phyloP scores from a whole-genome alignment of 163 green algal species.

The Scenedesmus sp. region DNA sequence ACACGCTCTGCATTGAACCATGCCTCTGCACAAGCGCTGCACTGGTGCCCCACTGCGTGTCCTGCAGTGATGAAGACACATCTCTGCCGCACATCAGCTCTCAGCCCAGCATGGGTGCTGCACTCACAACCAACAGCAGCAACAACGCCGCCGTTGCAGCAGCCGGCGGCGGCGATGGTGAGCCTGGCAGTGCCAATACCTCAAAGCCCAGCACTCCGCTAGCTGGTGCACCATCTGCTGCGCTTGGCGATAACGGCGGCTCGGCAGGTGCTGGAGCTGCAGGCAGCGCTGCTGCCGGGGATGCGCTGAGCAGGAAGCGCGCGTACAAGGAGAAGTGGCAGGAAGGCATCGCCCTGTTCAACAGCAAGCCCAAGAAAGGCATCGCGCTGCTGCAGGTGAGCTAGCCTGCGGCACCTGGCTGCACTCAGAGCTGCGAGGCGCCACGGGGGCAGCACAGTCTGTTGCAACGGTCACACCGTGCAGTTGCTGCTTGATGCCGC shows the following conservation, averaged over 20 bases:
- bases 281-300: slow-evolving; percentile 53
- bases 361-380: slow-evolving; percentile 97
- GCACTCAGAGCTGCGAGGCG: too few relatives aligned
- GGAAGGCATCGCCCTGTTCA: slow-evolving; percentile 95
- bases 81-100: background rate
- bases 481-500: too few relatives aligned
- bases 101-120: slow-evolving; percentile 21
- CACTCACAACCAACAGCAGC: slow-evolving; percentile 7
- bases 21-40: too few relatives aligned
- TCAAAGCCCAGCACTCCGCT: slow-evolving; percentile 40
- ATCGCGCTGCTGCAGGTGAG: slow-evolving; percentile 68
- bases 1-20: too few relatives aligned
- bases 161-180: slow-evolving; percentile 13
- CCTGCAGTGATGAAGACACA: slow-evolving; percentile 38
- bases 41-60: background rate
- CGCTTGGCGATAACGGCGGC: slow-evolving; percentile 27
- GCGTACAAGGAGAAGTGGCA: slow-evolving; percentile 93
- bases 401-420: too few relatives aligned
- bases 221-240: slow-evolving; percentile 44
- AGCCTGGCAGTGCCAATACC: background rate
- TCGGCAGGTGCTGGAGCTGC: background rate
- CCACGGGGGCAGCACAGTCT: too few relatives aligned
- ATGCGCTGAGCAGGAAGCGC: slow-evolving; percentile 78
- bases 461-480: too few relatives aligned
- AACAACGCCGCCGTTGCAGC: slow-evolving; percentile 14